Conservation (phyloP, 345 rosid species). For the Rhodamnia argentea region DNA sequence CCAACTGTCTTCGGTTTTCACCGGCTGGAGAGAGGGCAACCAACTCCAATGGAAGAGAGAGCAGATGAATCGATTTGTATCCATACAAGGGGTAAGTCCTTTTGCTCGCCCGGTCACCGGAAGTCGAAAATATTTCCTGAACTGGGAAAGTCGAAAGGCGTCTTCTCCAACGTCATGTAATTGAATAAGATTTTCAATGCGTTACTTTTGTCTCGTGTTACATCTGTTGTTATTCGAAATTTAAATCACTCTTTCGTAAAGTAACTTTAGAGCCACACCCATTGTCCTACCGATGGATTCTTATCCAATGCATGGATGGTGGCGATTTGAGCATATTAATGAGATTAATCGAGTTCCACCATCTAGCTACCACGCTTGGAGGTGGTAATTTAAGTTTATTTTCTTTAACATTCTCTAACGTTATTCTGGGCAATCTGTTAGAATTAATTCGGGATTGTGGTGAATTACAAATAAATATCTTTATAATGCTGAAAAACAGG, state of each 20-base stretch:
- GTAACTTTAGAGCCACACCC: not conserved
- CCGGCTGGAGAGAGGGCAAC: too few relatives aligned
- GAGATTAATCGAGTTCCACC: not conserved
- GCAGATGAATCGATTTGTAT: too few relatives aligned
- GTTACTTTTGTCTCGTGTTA: too few relatives aligned
- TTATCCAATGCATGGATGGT: not conserved
- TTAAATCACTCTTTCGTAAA: not conserved
- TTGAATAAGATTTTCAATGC: too few relatives aligned
- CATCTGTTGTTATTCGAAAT: too few relatives aligned
- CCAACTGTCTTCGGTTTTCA: too few relatives aligned
- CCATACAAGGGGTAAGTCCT: too few relatives aligned
- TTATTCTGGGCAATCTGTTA: not conserved
- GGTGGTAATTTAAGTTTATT: not conserved
- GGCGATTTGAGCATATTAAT: not conserved
- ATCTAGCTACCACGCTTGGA: not conserved
- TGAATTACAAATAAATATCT: not conserved
- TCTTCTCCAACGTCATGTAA: too few relatives aligned
- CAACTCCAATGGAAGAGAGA: too few relatives aligned
- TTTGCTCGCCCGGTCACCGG: too few relatives aligned
- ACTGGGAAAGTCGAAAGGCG: too few relatives aligned
- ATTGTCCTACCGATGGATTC: not conserved
- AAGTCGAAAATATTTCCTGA: too few relatives aligned
- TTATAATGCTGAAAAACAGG: not conserved
- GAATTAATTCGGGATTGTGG: not conserved
- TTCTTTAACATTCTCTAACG: not conserved